A percentile compares a stretch with the other conserved stretches of the same genome.
Conservation (phyloP, 106 monocot genomes). For the Agapanthus africanus region DNA sequence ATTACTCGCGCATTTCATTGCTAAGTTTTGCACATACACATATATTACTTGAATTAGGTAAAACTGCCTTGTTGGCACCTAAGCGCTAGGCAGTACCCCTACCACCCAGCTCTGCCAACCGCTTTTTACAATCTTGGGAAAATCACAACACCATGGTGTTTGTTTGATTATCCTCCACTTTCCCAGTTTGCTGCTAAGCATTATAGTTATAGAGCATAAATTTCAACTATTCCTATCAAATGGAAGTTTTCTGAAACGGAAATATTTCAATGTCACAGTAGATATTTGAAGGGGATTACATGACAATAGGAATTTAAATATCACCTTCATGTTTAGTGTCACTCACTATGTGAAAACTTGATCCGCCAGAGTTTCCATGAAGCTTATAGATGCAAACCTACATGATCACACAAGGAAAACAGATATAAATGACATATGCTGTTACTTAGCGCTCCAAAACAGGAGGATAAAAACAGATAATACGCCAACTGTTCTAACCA, state of each 20-base stretch:
- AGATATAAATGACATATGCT: not conserved
- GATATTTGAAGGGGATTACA: not conserved
- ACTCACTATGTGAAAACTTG: conserved; percentile 53
- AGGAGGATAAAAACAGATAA: not conserved
- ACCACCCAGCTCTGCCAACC: too few relatives aligned
- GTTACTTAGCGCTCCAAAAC: not conserved
- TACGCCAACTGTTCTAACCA: conserved; percentile 49
- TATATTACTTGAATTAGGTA: too few relatives aligned
- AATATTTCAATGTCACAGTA: not conserved
- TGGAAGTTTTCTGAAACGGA: not conserved
- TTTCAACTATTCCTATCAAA: too few relatives aligned
- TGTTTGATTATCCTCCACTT: too few relatives aligned
- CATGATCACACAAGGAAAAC: conserved; percentile 8
- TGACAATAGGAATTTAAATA: conserved; percentile 13
- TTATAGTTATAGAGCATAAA: too few relatives aligned
- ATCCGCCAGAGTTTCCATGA: conserved; percentile 25
- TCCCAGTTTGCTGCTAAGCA: too few relatives aligned
- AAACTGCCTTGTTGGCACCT: too few relatives aligned
- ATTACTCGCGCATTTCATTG: too few relatives aligned
- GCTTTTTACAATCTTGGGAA: too few relatives aligned
- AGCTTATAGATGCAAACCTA: conserved; percentile 79
- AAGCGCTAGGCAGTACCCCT: too few relatives aligned
- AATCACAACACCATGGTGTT: too few relatives aligned
- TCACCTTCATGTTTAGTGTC: conserved; percentile 73
- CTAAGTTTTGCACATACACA: too few relatives aligned